Base-by-base conservation (phyloP, 1,139 yeast species). In the Maudiozyma humilis region DNA sequence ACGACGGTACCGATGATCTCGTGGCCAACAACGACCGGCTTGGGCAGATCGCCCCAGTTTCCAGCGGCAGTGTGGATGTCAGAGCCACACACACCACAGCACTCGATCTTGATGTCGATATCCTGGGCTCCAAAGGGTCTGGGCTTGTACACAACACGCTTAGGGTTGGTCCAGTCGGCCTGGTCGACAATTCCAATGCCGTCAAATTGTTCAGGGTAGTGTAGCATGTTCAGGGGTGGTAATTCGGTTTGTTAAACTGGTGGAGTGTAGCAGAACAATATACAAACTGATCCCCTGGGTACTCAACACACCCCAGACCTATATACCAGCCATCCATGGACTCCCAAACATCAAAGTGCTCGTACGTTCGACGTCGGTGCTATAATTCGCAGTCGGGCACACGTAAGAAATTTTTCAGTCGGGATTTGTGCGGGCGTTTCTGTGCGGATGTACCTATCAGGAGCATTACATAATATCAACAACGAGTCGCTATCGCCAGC, bases 71-170 rank as follows among this genome's bases (percentile, higher is more conserved):
- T 57, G 44, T 68, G 71, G 46, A 69, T 71, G 55, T 77, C 82
- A 17, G 75, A 66, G 25, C 79, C 80, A 63, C 82, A 77, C 43
- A 76, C 69, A 47, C 82, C 82, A 57, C 80, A 75, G 43, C 70
- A 64, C 48, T 63, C 67, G 42, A 67, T 57, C 50, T 67, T 65
- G 38, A 67, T 55, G 47, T 67, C 71, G 38, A 67, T 56, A 45
- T 66, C 70, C 15, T 51, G 46, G n/a, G 56, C 62, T 35, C 53
- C 60, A 43, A 66, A 60, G 2, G 50, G 45, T 47, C 66, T 66
- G 46, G 70, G 68, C 20, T 49, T 48, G 42, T 48, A 65, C 1
- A 61, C 53, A 29, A 66, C 63, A 38, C 64, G 62, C 51, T 67
- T 68, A 48, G 73, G 73, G 50, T 68, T 59, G 47, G 59, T 55